Conservation (phyloP, 116 monocot genomes). For the Zostera marina region DNA sequence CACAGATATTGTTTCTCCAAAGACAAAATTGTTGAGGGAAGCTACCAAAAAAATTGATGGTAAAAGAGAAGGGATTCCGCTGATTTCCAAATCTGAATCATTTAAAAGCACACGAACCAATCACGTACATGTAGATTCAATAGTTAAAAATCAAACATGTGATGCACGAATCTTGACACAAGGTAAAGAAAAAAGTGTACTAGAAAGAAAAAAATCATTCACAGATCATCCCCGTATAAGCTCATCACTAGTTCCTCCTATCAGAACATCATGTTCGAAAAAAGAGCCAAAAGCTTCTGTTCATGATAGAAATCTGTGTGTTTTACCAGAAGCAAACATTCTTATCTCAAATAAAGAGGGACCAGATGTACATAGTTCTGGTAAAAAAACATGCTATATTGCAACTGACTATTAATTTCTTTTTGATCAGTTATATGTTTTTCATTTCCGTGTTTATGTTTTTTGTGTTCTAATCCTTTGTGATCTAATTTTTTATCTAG, state of each 20-base stretch:
- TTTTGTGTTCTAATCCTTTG: neutral
- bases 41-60: slow-evolving; percentile 10
- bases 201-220: slow-evolving; percentile 28
- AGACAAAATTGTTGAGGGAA: slow-evolving; percentile 21
- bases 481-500: slow-evolving; percentile 13
- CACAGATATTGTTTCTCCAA: slow-evolving; percentile 22
- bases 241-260: slow-evolving; percentile 5
- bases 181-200: slow-evolving; percentile 13
- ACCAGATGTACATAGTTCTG: slow-evolving; percentile 19
- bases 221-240: slow-evolving; percentile 8
- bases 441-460: neutral
- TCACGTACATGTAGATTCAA: slow-evolving; percentile 13
- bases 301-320: slow-evolving; percentile 11
- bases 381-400: slow-evolving; percentile 12
- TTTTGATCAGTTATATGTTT: neutral
- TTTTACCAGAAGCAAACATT: slow-evolving; percentile 12
- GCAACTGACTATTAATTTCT: slow-evolving; percentile 1
- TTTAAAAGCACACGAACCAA: slow-evolving; percentile 27
- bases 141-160: slow-evolving; percentile 14
- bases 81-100: slow-evolving; percentile 36
- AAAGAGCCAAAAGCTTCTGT: slow-evolving; percentile 8
- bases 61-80: slow-evolving; percentile 25
- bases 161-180: slow-evolving; percentile 21
- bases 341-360: slow-evolving; percentile 9
- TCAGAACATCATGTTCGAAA: slow-evolving; percentile 7